Percentiles rank a stretch among this genome's conserved stretches.
These are phyloP conservation scores for Metschnikowia peoriensis DNA, from an alignment of 805 yeast genomes.

Conservation along the genomic window DNA sequence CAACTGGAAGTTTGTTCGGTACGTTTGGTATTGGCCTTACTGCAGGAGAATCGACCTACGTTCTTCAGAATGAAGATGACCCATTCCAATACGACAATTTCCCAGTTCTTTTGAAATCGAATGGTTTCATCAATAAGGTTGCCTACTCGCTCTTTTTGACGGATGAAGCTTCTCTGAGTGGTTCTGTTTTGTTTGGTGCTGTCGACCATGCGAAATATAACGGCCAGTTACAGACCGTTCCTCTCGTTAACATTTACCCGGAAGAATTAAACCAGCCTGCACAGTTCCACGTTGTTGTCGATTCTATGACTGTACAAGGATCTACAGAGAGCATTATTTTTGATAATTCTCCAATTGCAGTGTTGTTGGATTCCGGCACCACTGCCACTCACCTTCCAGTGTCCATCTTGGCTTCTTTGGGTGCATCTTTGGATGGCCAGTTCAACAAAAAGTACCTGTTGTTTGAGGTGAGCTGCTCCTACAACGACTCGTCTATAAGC, in stretches of 20 bases:
- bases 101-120: constrained; percentile 38
- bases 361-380: constrained; percentile 53
- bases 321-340: constrained; percentile 12
- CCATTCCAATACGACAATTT: background rate
- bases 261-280: constrained; percentile 29
- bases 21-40: background rate
- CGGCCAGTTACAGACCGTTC: constrained; percentile 30
- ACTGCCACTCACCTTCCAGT: constrained; percentile 50
- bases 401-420: constrained; percentile 21
- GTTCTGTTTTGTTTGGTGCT: constrained; percentile 18
- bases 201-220: constrained; percentile 14
- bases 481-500: constrained; percentile 7
- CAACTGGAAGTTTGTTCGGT: background rate
- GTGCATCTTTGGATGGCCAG: constrained; percentile 5
- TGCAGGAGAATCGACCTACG: no score
- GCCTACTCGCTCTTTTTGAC: constrained; percentile 63
- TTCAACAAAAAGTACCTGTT: background rate
- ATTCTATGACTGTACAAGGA: constrained; percentile 29
- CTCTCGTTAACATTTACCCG: constrained; percentile 37
- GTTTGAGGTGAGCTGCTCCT: constrained; percentile 9
- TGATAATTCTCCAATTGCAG: constrained; percentile 8
- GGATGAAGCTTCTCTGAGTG: constrained; percentile 15
- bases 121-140: constrained; percentile 54
- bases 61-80: no score
- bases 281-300: constrained; percentile 49